A percentile compares a stretch with the other conserved stretches of the same genome.
Evolutionary conservation across 192 early-diverging fungal genomes (phyloP).

Genomic region (Coemansia sp.): DNA sequence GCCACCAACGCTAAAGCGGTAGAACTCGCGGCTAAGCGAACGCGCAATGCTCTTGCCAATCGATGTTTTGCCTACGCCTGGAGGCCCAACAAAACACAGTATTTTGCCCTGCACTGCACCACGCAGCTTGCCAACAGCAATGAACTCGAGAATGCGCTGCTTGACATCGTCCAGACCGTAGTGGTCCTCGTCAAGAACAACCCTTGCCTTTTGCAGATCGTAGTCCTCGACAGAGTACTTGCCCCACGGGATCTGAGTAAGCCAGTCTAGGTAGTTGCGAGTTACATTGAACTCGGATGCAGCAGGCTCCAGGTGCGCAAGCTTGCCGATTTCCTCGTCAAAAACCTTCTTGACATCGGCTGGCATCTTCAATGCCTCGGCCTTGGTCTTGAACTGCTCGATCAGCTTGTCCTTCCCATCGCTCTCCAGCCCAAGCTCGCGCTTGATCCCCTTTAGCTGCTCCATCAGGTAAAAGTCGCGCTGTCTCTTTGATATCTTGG

Average conservation of each 20-base stretch:
- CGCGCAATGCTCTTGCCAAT: constrained; percentile 98
- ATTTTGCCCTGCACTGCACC: constrained; percentile 99
- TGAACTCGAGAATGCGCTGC: constrained; percentile 98
- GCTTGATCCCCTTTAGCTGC: constrained; percentile 99
- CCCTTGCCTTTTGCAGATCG: constrained; percentile 80
- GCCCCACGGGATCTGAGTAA: constrained; percentile 98
- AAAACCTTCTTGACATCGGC: constrained; percentile 91
- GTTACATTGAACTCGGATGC: constrained; percentile 99
- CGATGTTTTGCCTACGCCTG: constrained; percentile 98
- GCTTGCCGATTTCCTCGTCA: constrained; percentile 95
- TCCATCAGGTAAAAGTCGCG: constrained; percentile 99
- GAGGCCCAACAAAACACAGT: constrained; percentile 97
- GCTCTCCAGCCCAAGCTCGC: constrained; percentile 94
- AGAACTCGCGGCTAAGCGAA: constrained; percentile 92
- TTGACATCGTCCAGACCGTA: constrained; percentile 99
- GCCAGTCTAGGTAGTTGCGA: constrained; percentile 98
- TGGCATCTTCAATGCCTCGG: constrained; percentile 83
- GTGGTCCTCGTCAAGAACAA: constrained; percentile 97
- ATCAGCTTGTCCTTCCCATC: constrained; percentile 99
- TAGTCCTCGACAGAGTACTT: constrained; percentile 88
- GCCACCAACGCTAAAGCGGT: constrained; percentile 95
- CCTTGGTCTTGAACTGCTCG: constrained; percentile 89
- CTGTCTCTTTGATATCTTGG: constrained; percentile 95
- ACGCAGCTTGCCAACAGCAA: constrained; percentile 94
- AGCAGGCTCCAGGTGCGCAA: constrained; percentile 89